Percentiles rank a stretch among this genome's conserved stretches.
These are phyloP conservation scores for Gloeophyllum trabeum DNA, from an alignment of 768 basidiomycete genomes.

Conservation along the genomic window DNA sequence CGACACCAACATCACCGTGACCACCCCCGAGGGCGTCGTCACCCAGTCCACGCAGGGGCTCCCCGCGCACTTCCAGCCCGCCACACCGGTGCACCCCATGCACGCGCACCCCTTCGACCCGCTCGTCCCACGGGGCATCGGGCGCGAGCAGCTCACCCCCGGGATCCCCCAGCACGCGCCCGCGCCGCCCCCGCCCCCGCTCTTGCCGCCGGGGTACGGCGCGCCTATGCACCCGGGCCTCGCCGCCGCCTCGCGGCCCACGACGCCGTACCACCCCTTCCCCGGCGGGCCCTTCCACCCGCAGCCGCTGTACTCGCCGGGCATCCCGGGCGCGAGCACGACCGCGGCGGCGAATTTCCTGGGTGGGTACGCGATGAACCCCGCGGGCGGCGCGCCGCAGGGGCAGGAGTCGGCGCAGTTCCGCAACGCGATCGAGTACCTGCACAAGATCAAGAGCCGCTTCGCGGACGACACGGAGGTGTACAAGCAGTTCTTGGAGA, in stretches of 20 bases:
- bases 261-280: conserved; percentile 31
- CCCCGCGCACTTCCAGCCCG: conserved; percentile 17
- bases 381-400: conserved; percentile 5
- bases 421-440: conserved; percentile 91
- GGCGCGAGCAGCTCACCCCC: background rate
- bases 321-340: conserved; percentile 32
- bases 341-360: conserved; percentile 57
- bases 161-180: conserved; percentile 16
- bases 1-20: conserved; percentile 69
- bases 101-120: conserved; percentile 11
- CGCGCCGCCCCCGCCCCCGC: conserved; percentile 1
- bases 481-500: conserved; percentile 84
- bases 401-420: conserved; percentile 37
- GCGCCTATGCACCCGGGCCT: conserved; percentile 12
- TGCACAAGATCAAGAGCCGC: conserved; percentile 96
- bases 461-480: conserved; percentile 85
- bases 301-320: conserved; percentile 34
- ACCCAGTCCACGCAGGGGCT: conserved; percentile 38
- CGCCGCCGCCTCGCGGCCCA: conserved; percentile 38
- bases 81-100: conserved; percentile 10
- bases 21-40: conserved; percentile 64
- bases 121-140: conserved; percentile 3
- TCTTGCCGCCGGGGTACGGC: background rate
- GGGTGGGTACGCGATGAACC: conserved; percentile 34
- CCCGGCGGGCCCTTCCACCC: conserved; percentile 13